Conservation (phyloP, 495 filamentous ascomycete species). For the Tuber microsphaerosporum region DNA sequence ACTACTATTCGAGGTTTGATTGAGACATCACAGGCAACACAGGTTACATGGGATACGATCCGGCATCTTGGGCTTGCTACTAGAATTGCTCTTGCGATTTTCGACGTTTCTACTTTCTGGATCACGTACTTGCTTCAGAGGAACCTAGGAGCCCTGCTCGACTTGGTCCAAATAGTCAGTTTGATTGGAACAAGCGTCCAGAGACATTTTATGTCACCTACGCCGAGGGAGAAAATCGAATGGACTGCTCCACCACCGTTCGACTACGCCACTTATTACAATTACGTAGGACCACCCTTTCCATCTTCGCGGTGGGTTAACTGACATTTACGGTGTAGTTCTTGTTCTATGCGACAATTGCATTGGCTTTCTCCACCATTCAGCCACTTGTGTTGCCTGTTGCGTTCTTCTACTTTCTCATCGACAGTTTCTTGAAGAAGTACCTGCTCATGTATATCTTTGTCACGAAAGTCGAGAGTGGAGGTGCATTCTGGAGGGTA, state of each 20-base stretch:
- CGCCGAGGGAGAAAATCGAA: constrained; percentile 86
- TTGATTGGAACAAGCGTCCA: constrained; percentile 73
- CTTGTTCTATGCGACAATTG: constrained; percentile 85
- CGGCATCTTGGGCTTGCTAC: constrained; percentile 20
- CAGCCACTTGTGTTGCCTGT: constrained; percentile 89
- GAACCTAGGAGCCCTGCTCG: constrained; percentile 82
- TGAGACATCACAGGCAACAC: constrained; percentile 13
- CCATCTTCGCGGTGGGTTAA: neutral
- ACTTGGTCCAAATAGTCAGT: constrained; percentile 75
- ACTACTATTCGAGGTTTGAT: constrained; percentile 23
- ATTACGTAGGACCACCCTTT: constrained; percentile 48
- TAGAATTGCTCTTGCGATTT: constrained; percentile 52
- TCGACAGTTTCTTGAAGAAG: constrained; percentile 88
- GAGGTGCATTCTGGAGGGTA: constrained; percentile 82
- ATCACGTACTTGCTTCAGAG: constrained; percentile 86
- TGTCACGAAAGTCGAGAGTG: constrained; percentile 90
- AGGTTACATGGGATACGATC: constrained; percentile 39
- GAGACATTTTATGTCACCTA: constrained; percentile 76
- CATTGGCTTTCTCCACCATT: constrained; percentile 74
- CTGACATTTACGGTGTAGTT: constrained; percentile 50
- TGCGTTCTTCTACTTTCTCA: constrained; percentile 77
- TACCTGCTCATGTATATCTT: constrained; percentile 92
- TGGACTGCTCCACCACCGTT: constrained; percentile 87
- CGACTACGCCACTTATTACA: constrained; percentile 95
- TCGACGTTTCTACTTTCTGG: constrained; percentile 82